A percentile compares a stretch with the other conserved stretches of the same genome.
Conservation (phyloP, 495 filamentous ascomycete genomes). For the Articulospora tetracladia region DNA sequence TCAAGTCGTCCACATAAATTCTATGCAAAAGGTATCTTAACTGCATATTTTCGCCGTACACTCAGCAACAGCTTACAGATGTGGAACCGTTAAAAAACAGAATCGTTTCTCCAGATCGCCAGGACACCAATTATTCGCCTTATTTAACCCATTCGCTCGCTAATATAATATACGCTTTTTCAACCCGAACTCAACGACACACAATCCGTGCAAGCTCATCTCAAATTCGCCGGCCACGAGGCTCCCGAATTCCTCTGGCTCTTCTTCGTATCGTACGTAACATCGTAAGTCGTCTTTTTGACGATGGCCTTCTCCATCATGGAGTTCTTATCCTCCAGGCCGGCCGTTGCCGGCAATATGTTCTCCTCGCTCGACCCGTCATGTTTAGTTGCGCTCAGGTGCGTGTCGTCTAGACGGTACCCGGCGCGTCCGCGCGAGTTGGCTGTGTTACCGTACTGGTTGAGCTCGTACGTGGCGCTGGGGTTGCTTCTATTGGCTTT, state of each 20-base stretch:
- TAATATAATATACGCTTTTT: too few relatives aligned
- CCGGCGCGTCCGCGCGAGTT: neutral
- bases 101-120: too few relatives aligned
- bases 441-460: neutral
- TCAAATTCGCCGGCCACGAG: neutral
- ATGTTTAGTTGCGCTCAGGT: neutral
- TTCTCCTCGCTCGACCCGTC: conserved; percentile 9
- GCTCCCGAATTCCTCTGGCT: neutral
- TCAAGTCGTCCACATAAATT: too few relatives aligned
- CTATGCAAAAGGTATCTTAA: too few relatives aligned
- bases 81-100: too few relatives aligned
- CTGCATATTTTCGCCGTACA: too few relatives aligned
- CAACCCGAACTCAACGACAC: too few relatives aligned
- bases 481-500: neutral
- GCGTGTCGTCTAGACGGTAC: neutral
- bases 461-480: conserved; percentile 15
- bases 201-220: neutral
- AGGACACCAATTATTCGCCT: too few relatives aligned
- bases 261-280: neutral
- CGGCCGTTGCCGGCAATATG: neutral
- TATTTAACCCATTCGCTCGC: too few relatives aligned
- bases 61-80: too few relatives aligned
- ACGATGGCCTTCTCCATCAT: neutral
- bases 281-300: conserved; percentile 1
- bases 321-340: neutral